phyloP scores from a whole-genome alignment of 345 rosid genomes.

The Physaria fendleri region DNA sequence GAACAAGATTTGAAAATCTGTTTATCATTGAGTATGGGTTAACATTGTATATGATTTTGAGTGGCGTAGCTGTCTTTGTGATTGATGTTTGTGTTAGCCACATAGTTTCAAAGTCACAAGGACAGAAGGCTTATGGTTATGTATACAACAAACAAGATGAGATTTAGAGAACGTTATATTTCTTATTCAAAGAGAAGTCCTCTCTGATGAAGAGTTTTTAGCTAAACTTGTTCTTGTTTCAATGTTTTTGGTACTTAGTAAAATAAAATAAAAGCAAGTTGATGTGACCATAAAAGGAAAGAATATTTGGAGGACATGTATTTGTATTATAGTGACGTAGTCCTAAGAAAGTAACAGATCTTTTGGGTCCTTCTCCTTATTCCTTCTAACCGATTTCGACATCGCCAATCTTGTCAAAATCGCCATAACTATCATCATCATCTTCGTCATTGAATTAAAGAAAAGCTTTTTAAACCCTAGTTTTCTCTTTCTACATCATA shows the following conservation, averaged over 20 bases:
- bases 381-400: conserved; percentile 5
- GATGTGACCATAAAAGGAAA: not conserved
- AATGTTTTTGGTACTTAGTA: no score
- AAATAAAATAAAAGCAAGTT: not conserved
- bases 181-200: no score
- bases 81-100: not conserved
- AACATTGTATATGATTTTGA: conserved; percentile 20
- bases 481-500: conserved; percentile 1
- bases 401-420: conserved; percentile 20
- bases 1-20: not conserved
- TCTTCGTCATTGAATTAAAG: not conserved
- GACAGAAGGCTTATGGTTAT: no score
- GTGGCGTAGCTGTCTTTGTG: no score
- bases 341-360: conserved; percentile 22
- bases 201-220: no score
- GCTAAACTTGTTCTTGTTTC: no score
- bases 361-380: conserved; percentile 19
- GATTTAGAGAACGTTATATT: no score
- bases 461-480: not conserved
- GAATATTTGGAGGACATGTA: conserved; percentile 14
- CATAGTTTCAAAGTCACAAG: not conserved
- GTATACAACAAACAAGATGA: no score
- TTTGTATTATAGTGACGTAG: not conserved
- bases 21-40: conserved; percentile 8
- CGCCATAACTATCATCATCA: conserved; percentile 24